Evolutionary conservation across 345 rosid genomes (phyloP).

Genomic region (Nasturtium officinale): DNA sequence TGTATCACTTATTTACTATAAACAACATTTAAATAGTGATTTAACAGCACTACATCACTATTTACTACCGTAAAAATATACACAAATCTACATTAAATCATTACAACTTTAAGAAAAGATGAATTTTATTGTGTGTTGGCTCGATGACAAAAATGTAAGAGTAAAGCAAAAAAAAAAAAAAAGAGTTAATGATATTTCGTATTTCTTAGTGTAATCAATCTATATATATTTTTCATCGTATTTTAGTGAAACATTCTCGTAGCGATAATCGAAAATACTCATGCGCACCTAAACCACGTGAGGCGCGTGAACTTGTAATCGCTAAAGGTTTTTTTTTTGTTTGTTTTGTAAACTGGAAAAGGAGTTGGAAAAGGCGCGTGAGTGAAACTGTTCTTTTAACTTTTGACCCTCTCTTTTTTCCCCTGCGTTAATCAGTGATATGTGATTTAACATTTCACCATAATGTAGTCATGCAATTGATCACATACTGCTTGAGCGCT

Average conservation of each 20-base stretch:
- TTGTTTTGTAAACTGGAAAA: no score
- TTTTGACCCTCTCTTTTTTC: neutral
- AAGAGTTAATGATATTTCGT: neutral
- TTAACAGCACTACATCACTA: neutral
- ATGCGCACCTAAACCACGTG: slow-evolving; percentile 9
- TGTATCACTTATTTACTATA: no score
- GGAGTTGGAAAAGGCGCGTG: neutral
- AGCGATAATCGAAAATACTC: neutral
- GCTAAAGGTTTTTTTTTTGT: neutral
- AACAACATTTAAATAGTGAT: neutral
- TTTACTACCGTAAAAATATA: neutral
- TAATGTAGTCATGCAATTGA: neutral
- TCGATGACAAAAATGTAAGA: neutral
- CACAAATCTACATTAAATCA: neutral
- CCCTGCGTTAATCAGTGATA: neutral
- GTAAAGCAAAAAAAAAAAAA: neutral
- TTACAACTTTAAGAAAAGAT: neutral
- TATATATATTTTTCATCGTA: neutral
- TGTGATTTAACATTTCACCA: neutral
- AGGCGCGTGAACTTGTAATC: neutral
- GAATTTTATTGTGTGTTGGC: neutral
- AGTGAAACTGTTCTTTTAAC: no score
- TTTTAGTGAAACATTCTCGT: neutral
- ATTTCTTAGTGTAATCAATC: neutral
- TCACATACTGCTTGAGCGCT: neutral